A percentile compares a stretch with the other conserved stretches of the same genome.
Conservation (phyloP, 2,329 filamentous ascomycete species). For the Triangularia verruculosa region DNA sequence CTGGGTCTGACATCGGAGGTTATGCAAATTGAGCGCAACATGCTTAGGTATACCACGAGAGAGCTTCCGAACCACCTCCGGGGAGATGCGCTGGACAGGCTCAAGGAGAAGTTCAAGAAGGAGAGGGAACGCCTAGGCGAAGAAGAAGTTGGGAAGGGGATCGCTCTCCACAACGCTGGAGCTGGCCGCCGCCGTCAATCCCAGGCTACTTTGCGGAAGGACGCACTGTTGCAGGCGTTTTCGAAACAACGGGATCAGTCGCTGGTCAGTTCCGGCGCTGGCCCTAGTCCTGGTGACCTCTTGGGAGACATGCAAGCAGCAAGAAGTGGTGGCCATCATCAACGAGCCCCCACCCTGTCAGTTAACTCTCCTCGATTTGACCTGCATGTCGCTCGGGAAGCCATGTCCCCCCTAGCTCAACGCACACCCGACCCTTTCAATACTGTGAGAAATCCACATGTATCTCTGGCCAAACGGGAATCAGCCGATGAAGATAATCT, state of each 20-base stretch:
- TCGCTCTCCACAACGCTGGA: slow-evolving; percentile 83
- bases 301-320: slow-evolving; percentile 73
- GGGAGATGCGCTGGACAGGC: slow-evolving; percentile 73
- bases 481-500: slow-evolving; percentile 82
- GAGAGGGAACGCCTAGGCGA: slow-evolving; percentile 79
- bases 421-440: slow-evolving; percentile 56
- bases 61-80: slow-evolving; percentile 89
- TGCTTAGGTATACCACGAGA: slow-evolving; percentile 88
- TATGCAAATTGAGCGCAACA: slow-evolving; percentile 84
- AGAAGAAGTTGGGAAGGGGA: slow-evolving; percentile 85
- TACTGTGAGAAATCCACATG: slow-evolving; percentile 47
- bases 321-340: slow-evolving; percentile 53
- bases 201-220: slow-evolving; percentile 72
- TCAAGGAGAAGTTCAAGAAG: slow-evolving; percentile 89
- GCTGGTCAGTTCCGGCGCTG: slow-evolving; percentile 43
- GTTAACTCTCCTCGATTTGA: slow-evolving; percentile 30
- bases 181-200: slow-evolving; percentile 66
- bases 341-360: slow-evolving; percentile 31
- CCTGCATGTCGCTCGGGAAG: slow-evolving; percentile 33
- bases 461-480: slow-evolving; percentile 67
- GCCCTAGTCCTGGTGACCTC: slow-evolving; percentile 72
- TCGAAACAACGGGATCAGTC: slow-evolving; percentile 47
- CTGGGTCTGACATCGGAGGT: slow-evolving; percentile 90
- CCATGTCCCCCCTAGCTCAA: slow-evolving; percentile 47
- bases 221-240: slow-evolving; percentile 70